Conservation (phyloP, 2,329 filamentous ascomycete genomes). For the Paracorniculantispora psalliotae region DNA sequence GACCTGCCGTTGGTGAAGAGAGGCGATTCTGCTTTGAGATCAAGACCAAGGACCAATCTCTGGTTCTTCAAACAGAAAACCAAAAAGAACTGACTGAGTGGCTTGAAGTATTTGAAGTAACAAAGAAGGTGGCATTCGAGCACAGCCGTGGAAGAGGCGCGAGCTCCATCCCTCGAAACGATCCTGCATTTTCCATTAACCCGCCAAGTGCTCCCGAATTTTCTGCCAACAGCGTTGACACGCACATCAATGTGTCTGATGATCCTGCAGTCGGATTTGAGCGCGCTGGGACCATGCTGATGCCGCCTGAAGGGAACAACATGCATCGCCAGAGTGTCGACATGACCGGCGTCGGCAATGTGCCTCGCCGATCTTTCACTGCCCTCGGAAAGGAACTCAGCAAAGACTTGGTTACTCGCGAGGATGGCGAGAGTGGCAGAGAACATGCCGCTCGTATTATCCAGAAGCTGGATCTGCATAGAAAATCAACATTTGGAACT, state of each 20-base stretch:
- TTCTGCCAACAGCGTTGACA: constrained; percentile 71
- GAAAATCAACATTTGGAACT: constrained; percentile 62
- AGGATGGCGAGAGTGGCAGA: constrained; percentile 69
- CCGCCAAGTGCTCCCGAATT: constrained; percentile 86
- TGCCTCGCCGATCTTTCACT: constrained; percentile 50
- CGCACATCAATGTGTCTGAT: constrained; percentile 56
- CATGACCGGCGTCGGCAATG: constrained; percentile 42
- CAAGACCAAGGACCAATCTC: constrained; percentile 91
- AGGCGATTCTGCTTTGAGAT: constrained; percentile 96
- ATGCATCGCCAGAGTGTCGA: constrained; percentile 68
- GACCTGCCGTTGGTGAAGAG: constrained; percentile 87
- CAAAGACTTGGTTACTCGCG: constrained; percentile 30
- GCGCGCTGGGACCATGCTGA: constrained; percentile 57
- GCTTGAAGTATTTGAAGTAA: constrained; percentile 88
- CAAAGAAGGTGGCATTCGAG: constrained; percentile 88
- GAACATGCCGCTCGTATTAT: constrained; percentile 87
- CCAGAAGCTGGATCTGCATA: constrained; percentile 84
- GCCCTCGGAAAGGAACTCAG: constrained; percentile 42
- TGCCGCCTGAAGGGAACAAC: constrained; percentile 55
- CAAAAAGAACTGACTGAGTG: constrained; percentile 90
- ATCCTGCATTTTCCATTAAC: constrained; percentile 87
- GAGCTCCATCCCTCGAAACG: constrained; percentile 44
- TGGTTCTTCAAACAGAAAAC: constrained; percentile 88
- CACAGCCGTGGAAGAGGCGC: constrained; percentile 53
- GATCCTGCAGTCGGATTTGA: constrained; percentile 41